Evolutionary conservation across 345 rosid genomes (phyloP).

Genomic region (Xanthoceras sorbifolium): DNA sequence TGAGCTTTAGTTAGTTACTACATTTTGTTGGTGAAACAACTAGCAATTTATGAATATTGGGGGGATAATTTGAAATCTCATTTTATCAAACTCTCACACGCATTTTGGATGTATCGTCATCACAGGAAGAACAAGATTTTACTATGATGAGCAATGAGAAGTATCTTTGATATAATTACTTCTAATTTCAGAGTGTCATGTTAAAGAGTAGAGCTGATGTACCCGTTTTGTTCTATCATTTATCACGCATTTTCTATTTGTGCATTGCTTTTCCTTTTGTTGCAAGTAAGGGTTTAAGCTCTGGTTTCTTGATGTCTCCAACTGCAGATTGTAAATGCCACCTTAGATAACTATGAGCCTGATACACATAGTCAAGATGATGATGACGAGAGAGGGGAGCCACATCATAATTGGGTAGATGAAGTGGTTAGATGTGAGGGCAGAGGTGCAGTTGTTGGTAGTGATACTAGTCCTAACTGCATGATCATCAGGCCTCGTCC

Average conservation of each 20-base stretch:
- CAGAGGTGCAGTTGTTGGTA: slow-evolving; percentile 45
- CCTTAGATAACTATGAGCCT: slow-evolving; percentile 79
- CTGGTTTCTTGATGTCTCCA: slow-evolving; percentile 7
- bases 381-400: slow-evolving; percentile 60
- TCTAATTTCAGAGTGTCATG: not conserved
- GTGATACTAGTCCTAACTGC: slow-evolving; percentile 56
- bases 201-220: not conserved
- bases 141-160: not conserved
- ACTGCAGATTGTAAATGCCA: slow-evolving; percentile 71
- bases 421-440: slow-evolving; percentile 96
- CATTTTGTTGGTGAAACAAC: not conserved
- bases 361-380: slow-evolving; percentile 42
- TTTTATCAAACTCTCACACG: not conserved
- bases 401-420: slow-evolving; percentile 87
- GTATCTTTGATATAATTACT: not conserved
- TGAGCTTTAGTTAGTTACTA: slow-evolving; percentile 2
- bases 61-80: not conserved
- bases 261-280: not conserved
- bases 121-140: not conserved
- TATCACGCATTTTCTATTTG: not conserved
- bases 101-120: not conserved
- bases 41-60: not conserved
- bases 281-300: not conserved
- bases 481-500: slow-evolving; percentile 60
- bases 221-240: not conserved